Conservation (phyloP, 257 asterid species). For the Penstemon barbatus region DNA sequence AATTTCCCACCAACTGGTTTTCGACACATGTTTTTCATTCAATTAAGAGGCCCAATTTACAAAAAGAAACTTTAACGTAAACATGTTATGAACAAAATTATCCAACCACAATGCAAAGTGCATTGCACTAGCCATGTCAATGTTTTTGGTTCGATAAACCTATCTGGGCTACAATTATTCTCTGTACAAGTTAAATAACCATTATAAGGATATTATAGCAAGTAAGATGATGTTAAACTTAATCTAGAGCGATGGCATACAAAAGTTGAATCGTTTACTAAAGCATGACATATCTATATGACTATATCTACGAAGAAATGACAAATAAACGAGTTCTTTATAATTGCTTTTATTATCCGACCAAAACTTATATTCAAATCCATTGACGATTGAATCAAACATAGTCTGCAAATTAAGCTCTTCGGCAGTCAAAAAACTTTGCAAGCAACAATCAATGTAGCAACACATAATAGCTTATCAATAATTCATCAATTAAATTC, state of each 20-base stretch:
- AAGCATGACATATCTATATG: neutral
- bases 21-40: slow-evolving; percentile 2
- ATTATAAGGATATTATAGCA: no score
- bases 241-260: no score
- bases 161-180: neutral
- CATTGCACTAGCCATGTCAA: no score
- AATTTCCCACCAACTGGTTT: slow-evolving; percentile 21
- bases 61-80: neutral
- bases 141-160: neutral
- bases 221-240: no score
- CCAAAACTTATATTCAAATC: neutral
- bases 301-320: neutral
- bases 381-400: neutral
- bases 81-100: neutral
- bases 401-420: no score
- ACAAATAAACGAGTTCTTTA: neutral
- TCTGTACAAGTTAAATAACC: no score
- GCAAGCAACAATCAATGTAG: neutral
- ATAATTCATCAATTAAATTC: neutral
- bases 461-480: neutral
- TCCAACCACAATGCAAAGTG: no score
- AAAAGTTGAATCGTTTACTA: no score
- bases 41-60: slow-evolving; percentile 4
- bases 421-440: neutral
- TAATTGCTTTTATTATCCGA: neutral